These are phyloP conservation scores for Xylariaceae sp. DNA, from an alignment of 2,329 filamentous ascomycete genomes.

Conservation along the genomic window DNA sequence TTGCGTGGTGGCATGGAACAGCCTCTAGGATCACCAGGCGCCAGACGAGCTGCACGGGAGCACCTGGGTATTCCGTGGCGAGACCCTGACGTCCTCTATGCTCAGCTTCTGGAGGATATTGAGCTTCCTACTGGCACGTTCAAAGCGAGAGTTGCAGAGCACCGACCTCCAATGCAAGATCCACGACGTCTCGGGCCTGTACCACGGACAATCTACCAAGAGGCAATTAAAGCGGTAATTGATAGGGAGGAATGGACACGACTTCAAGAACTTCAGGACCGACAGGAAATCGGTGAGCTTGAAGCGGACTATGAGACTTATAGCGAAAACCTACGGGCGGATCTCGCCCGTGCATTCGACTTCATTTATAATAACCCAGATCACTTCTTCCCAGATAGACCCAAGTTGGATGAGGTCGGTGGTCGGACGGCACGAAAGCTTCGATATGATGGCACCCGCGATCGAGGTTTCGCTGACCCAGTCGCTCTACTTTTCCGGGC, in stretches of 20 bases:
- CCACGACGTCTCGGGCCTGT: neutral
- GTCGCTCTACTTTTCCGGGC: slow-evolving; percentile 8
- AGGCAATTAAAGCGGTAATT: neutral
- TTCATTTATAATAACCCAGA: slow-evolving; percentile 5
- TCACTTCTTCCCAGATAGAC: neutral
- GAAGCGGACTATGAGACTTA: neutral
- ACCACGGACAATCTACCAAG: neutral
- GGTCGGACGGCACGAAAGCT: neutral
- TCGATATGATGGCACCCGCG: slow-evolving; percentile 5
- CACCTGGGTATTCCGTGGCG: neutral
- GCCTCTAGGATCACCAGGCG: neutral
- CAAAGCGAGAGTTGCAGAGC: neutral
- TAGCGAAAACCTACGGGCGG: neutral
- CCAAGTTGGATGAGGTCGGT: slow-evolving; percentile 4
- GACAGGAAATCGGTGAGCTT: neutral
- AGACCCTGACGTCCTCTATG: slow-evolving; percentile 8
- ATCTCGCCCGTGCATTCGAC: neutral
- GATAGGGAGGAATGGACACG: neutral
- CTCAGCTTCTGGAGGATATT: slow-evolving; percentile 7
- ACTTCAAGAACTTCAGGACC: neutral
- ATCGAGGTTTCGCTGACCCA: slow-evolving; percentile 5
- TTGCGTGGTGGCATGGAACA: slow-evolving; percentile 10
- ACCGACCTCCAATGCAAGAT: slow-evolving; percentile 10
- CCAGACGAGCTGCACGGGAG: neutral
- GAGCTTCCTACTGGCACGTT: slow-evolving; percentile 1